Conservation (phyloP, 495 filamentous ascomycete species). For the Podospora pseudocomata region DNA sequence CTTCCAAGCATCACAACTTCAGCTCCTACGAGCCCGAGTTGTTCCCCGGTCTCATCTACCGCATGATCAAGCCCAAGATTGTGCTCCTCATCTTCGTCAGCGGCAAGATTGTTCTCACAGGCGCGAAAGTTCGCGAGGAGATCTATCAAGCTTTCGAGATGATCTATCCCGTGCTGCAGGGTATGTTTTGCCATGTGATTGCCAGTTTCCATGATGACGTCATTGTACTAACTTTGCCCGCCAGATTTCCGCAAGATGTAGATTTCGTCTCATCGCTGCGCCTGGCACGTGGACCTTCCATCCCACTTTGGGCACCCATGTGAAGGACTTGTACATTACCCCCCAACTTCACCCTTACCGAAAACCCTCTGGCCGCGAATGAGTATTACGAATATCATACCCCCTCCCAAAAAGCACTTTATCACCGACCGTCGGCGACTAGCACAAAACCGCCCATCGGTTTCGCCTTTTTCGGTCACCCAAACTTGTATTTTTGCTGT, state of each 20-base stretch:
- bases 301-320: background rate
- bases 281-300: slow-evolving; percentile 4
- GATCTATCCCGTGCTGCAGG: slow-evolving; percentile 97
- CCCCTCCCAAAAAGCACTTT: slow-evolving; percentile 18
- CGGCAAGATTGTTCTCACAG: slow-evolving; percentile 97
- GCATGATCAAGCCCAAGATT: slow-evolving; percentile 99
- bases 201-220: slow-evolving; percentile 11
- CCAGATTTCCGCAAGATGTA: slow-evolving; percentile 52
- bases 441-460: background rate
- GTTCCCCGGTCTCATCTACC: slow-evolving; percentile 98
- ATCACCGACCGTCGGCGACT: slow-evolving; percentile 13
- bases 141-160: slow-evolving; percentile 98
- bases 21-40: slow-evolving; percentile 97
- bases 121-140: slow-evolving; percentile 97
- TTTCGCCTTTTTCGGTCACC: slow-evolving; percentile 16
- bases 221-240: slow-evolving; percentile 17
- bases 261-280: slow-evolving; percentile 19
- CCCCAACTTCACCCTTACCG: slow-evolving; percentile 26
- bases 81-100: slow-evolving; percentile 98
- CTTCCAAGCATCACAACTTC: slow-evolving; percentile 97
- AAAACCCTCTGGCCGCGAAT: slow-evolving; percentile 46
- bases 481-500: slow-evolving; percentile 32
- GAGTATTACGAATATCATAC: slow-evolving; percentile 43
- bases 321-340: slow-evolving; percentile 19
- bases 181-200: slow-evolving; percentile 45